Evolutionary conservation across 805 yeast genomes (phyloP), one percentile per base, ranked within the genome.

Genomic region (Candida hispaniensis): DNA sequence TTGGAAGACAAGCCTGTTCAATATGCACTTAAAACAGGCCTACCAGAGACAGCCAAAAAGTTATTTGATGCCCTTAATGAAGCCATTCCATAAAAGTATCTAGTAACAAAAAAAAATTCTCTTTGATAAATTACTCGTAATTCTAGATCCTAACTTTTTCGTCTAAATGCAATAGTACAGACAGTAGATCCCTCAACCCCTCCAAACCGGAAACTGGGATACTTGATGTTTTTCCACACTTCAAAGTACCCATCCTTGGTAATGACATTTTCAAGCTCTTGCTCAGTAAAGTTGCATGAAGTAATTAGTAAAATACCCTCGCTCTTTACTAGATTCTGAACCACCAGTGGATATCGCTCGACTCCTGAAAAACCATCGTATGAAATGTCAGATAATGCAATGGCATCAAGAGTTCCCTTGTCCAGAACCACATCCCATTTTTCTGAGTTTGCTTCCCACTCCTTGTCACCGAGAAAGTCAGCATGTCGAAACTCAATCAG

Each of bases 321-420:
- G 9, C 54, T 43, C 26, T 66, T 64, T 56, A 91, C 58, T 34
- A 81, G 46, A 38, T 67, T 65, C 28, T 62, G 60, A 13, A 82
- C 75, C 20, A 71, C 74, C 0, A 46, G 44, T 0, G 85, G 73
- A 48, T 91, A 88, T 13, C 29, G 21, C 10, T 34, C 21, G 15
- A 26, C 38, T 6, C 55, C 50, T 2, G 46, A 43, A 6, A 61
- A 64, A 8, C 58, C 59, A 6, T 57, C 65, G 40, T 69, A 69
- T 13, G 56, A 65, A 2, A 61, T 45, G 14, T 77, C 78, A 53
- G 82, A 81, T 27, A 91, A 64, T 0, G 95, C 96, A 42, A 91
- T 88, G 4, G 99, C 99, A 59, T 91, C 99, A 14, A 91, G 59
- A 0, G 99, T 91, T 6, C 99, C 99, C 54, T 91, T 91, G 57